Evolutionary conservation across 1,284 basidiomycete genomes (phyloP).

Genomic region (Apiotrichum akiyoshidainum): DNA sequence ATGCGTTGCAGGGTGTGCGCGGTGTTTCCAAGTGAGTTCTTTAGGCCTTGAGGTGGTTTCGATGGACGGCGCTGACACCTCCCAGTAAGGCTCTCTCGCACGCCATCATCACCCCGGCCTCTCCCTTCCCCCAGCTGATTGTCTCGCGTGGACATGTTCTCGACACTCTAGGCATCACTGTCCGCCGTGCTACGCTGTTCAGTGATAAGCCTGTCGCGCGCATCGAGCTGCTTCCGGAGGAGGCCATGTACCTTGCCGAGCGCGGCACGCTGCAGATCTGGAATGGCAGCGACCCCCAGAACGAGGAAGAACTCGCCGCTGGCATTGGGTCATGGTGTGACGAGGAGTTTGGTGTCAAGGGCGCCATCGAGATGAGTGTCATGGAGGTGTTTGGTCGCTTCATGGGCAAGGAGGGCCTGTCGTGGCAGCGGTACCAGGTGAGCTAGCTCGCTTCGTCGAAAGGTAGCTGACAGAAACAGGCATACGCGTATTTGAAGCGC

Average conservation of each 20-base stretch:
- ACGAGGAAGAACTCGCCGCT: constrained; percentile 18
- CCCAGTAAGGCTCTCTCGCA: constrained; percentile 50
- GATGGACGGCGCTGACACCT: too few species aligned
- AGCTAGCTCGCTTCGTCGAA: constrained; percentile 22
- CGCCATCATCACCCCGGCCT: constrained; percentile 37
- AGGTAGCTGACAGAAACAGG: constrained; percentile 55
- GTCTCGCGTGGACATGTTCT: constrained; percentile 73
- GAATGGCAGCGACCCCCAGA: constrained; percentile 51
- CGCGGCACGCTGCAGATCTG: constrained; percentile 81
- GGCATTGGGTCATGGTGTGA: constrained; percentile 41
- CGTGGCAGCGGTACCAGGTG: constrained; percentile 82
- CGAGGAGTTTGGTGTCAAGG: constrained; percentile 66
- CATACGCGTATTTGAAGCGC: constrained; percentile 86
- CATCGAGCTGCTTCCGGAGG: constrained; percentile 85
- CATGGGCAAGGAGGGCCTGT: constrained; percentile 72
- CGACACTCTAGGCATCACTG: constrained; percentile 65
- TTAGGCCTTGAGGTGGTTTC: neutral
- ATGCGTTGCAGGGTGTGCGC: constrained; percentile 68
- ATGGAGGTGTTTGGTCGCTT: constrained; percentile 84
- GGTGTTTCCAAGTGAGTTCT: constrained; percentile 65
- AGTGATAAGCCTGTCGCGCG: constrained; percentile 54
- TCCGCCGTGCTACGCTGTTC: constrained; percentile 57
- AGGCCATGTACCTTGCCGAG: constrained; percentile 87
- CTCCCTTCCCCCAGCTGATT: constrained; percentile 59
- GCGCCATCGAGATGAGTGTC: constrained; percentile 87